These are phyloP conservation scores for Cercophora scortea DNA, from an alignment of 495 filamentous ascomycete species.

Conservation along the genomic window DNA sequence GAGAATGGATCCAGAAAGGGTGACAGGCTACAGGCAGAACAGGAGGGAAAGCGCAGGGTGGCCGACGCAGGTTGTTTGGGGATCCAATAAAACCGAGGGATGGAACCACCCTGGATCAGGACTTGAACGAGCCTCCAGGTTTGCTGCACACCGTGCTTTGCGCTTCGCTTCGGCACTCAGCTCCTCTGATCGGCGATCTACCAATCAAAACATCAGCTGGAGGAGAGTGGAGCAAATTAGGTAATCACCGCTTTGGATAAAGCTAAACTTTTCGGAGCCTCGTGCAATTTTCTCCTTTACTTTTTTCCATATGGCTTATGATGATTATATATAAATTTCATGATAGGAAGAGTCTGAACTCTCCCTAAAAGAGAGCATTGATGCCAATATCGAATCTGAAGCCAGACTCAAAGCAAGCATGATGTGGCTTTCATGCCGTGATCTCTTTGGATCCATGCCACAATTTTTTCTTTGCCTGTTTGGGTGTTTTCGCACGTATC, in stretches of 20 bases:
- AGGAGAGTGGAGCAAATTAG: neutral
- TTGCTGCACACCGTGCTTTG: too few species aligned
- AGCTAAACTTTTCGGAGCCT: slow-evolving; percentile 3
- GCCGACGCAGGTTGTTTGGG: too few species aligned
- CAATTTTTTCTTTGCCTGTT: neutral
- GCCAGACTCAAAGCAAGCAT: slow-evolving; percentile 21
- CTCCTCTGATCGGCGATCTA: too few species aligned
- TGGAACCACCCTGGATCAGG: too few species aligned
- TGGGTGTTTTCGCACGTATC: too few species aligned
- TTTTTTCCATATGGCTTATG: slow-evolving; percentile 36
- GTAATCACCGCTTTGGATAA: slow-evolving; percentile 5
- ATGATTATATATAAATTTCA: slow-evolving; percentile 44
- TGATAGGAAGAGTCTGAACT: slow-evolving; percentile 57
- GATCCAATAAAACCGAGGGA: too few species aligned
- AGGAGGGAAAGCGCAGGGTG: too few species aligned
- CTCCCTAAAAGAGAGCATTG: slow-evolving; percentile 39
- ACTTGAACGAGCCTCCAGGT: too few species aligned
- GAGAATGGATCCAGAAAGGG: too few species aligned
- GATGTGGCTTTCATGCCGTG: slow-evolving; percentile 2
- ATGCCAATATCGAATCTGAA: slow-evolving; percentile 51
- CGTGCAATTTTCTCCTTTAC: slow-evolving; percentile 9
- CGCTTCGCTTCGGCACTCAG: too few species aligned
- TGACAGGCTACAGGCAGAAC: too few species aligned
- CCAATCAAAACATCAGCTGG: too few species aligned
- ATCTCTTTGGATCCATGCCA: neutral